A percentile compares a stretch with the other conserved stretches of the same genome.
Conservation (phyloP, 176 grass and related monocot genomes). For the Elymus sibiricus region DNA sequence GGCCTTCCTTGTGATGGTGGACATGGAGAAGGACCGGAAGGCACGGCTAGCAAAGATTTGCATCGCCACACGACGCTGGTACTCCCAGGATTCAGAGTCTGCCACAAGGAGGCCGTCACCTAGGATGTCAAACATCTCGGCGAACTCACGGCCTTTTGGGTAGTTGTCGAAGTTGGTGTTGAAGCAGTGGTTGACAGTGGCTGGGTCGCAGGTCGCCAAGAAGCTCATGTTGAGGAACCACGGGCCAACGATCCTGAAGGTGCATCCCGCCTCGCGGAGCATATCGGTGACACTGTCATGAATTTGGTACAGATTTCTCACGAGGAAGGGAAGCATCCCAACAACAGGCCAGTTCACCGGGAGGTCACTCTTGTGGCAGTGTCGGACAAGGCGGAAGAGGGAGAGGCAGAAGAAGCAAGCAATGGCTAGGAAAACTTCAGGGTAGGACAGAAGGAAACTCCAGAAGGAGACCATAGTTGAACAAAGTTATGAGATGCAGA, state of each 20-base stretch:
- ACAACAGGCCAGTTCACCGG: conserved; percentile 57
- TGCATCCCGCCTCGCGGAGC: conserved; percentile 38
- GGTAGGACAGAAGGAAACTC: conserved; percentile 37
- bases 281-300: conserved; percentile 36
- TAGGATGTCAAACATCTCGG: conserved; percentile 67
- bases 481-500: conserved; percentile 20
- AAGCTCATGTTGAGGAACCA: conserved; percentile 57
- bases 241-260: conserved; percentile 37
- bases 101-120: conserved; percentile 49
- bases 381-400: conserved; percentile 24
- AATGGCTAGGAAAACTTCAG: conserved; percentile 48
- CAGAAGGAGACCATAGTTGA: conserved; percentile 33
- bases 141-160: conserved; percentile 53
- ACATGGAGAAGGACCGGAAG: conserved; percentile 46
- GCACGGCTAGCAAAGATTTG: conserved; percentile 31
- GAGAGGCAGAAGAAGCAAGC: conserved; percentile 51
- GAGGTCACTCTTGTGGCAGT: background rate
- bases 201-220: conserved; percentile 53
- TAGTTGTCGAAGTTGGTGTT: conserved; percentile 50
- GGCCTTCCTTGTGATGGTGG: conserved; percentile 31
- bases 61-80: conserved; percentile 46
- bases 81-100: conserved; percentile 56
- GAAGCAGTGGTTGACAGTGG: conserved; percentile 59
- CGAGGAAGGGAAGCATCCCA: conserved; percentile 51
- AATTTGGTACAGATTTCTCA: conserved; percentile 24